Evolutionary conservation across 1,139 yeast genomes (phyloP), one percentile per base, ranked within the genome.

Genomic region (Sugiyamaella grinbergsii): DNA sequence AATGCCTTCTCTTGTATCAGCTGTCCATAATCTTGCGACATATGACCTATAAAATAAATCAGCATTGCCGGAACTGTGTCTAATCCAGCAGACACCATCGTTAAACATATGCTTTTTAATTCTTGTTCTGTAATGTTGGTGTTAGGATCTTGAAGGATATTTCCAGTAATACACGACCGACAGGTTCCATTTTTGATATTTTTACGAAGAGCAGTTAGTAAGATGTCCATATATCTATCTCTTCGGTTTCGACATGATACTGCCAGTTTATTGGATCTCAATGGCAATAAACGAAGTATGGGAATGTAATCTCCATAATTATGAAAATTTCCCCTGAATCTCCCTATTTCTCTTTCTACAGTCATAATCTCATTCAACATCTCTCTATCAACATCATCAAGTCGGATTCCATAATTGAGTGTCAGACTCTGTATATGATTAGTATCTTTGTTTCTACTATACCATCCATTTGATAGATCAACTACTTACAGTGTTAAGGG

Each of bases 11-110:
- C 62, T 60, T 83, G 88, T 16, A 80, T 61, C 0, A 51, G 55
- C 3, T 68, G 66, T 1, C 85, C 84, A 47, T 67, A 61, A 1
- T 79, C 74, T 29, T 76, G 79, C 1, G 85, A 75, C 48, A 85
- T 68, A 45, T 81, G 84, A 0, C 88, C 88, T 55, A 84, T 62
- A 11, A 83, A 73, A 57, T 81, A 81, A 56, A 79, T 77, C 51
- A 85, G 69, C 49, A 80, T 83, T 26, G 84, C 71, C 0, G 91
- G 85, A 0, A 85, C 80, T 54, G 86, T 85, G 62, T 85, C 93
- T 29, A 85, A 68, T 0, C 94, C 94, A 3, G 93, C 93, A 58
- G 90, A 83, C 0, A 85, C 83, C 83, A 85, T 80, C 0, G 93
- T 83, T 42, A 85, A 69, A 62, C 91, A 84, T 5, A 83, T 75